Evolutionary conservation across 345 rosid genomes (phyloP), one percentile per base, ranked within the genome.

Genomic region (thale cress (Arabidopsis thaliana)): DNA sequence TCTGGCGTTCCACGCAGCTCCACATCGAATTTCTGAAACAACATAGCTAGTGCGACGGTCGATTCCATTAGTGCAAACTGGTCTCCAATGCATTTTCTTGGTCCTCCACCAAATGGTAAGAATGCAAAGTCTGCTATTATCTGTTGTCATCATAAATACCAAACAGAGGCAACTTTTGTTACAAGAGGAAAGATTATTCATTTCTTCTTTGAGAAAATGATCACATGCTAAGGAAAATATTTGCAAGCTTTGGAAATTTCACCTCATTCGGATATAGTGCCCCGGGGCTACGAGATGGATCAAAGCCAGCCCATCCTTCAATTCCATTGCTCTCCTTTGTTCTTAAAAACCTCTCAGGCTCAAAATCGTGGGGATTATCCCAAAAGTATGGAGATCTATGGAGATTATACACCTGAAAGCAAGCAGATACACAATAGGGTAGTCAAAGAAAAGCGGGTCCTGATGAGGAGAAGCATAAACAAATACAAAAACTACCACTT

Each of bases 41-140:
- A 36, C 89, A 89, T 82, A 28, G 91, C 86, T 79, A 94, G 53
- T 16, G 91, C 94, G 2, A 88, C 87, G 0, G 97, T 89, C 12
- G 93, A 89, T 74, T 93, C 98, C 98, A 89, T 91, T 5, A 93
- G 83, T 0, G 98, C 98, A 76, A 93, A 93, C 76, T 93, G 98
- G 81, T 93, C 97, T 51, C 98, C 97, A 1, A 93, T 90, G 53
- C 97, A 93, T 81, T 91, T 93, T 77, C 97, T 84, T 10, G 95
- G 94, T 10, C 98, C 98, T 13, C 97, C 98, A 0, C 98, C 98
- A 30, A 93, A 93, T 12, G 96, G 96, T 78, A 91, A 79, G 84
- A 91, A 89, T 0, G 98, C 89, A 76, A 88, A 93, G 78, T 93
- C 98, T 33, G 97, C 77, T 78, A 86, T 65, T 9, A 89, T 80